A percentile compares a stretch with the other conserved stretches of the same genome.
These are phyloP conservation scores for Trichoderma cornu-damae DNA, from an alignment of 2,329 filamentous ascomycete genomes.

Conservation along the genomic window DNA sequence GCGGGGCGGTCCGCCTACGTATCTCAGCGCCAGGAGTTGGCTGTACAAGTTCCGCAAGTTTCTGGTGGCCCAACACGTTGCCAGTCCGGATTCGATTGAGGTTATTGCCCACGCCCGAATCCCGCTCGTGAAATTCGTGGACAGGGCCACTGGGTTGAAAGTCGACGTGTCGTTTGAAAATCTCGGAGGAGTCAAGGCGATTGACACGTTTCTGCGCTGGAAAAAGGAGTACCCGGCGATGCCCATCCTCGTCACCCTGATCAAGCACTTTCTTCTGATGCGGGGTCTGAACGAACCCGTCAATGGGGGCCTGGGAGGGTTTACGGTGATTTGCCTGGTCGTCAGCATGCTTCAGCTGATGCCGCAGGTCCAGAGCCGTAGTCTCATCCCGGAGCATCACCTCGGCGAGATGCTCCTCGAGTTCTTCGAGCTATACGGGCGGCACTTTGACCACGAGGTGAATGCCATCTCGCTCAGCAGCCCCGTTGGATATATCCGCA, in stretches of 20 bases:
- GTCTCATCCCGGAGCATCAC: slow-evolving; percentile 57
- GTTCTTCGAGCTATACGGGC: slow-evolving; percentile 87
- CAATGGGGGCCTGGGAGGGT: slow-evolving; percentile 86
- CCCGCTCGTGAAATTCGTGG: slow-evolving; percentile 86
- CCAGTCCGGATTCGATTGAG: slow-evolving; percentile 54
- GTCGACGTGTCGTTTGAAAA: slow-evolving; percentile 97
- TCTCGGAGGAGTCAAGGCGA: slow-evolving; percentile 70
- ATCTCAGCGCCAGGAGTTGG: slow-evolving; percentile 46
- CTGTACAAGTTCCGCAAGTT: slow-evolving; percentile 60
- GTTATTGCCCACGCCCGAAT: slow-evolving; percentile 74
- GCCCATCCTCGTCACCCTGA: slow-evolving; percentile 76
- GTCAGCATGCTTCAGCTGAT: slow-evolving; percentile 81
- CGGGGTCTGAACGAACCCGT: slow-evolving; percentile 87
- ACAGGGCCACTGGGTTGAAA: slow-evolving; percentile 69
- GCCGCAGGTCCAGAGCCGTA: slow-evolving; percentile 61
- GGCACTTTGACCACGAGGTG: slow-evolving; percentile 64
- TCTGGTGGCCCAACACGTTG: slow-evolving; percentile 52
- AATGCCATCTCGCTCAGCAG: slow-evolving; percentile 72
- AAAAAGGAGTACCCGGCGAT: slow-evolving; percentile 74
- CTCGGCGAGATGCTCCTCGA: slow-evolving; percentile 77
- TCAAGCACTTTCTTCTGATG: slow-evolving; percentile 92
- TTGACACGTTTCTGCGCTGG: slow-evolving; percentile 77
- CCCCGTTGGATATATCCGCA: slow-evolving; percentile 64
- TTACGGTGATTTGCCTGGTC: slow-evolving; percentile 89
- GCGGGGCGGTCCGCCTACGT: slow-evolving; percentile 44